phyloP scores from a whole-genome alignment of 768 basidiomycete genomes.

The Coprinellus aureogranulatus region DNA sequence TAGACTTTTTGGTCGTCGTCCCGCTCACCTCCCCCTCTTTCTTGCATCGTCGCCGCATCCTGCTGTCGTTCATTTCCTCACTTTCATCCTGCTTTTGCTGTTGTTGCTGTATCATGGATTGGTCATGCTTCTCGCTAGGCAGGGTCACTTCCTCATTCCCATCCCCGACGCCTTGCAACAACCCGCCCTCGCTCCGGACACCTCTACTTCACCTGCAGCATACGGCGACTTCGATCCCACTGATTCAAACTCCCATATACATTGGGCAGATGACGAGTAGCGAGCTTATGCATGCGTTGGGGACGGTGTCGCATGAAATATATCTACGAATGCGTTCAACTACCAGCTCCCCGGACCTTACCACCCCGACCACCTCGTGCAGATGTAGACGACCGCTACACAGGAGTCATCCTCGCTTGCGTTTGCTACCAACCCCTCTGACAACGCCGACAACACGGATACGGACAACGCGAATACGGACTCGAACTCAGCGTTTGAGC shows the following conservation, averaged over 20 bases:
- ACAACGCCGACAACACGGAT: too few relatives aligned
- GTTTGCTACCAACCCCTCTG: too few relatives aligned
- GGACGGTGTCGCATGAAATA: slow-evolving; percentile 24
- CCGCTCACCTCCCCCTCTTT: slow-evolving; percentile 20
- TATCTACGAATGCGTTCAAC: slow-evolving; percentile 35
- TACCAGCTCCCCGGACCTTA: slow-evolving; percentile 69
- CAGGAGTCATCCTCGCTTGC: too few relatives aligned
- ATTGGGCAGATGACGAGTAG: slow-evolving; percentile 28
- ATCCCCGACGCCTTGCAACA: slow-evolving; percentile 50
- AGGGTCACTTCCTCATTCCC: neutral
- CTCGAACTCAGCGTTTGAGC: slow-evolving; percentile 47
- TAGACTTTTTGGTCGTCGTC: slow-evolving; percentile 12
- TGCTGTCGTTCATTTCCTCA: slow-evolving; percentile 13
- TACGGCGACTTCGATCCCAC: too few relatives aligned
- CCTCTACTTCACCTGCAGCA: too few relatives aligned
- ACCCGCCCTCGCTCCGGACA: slow-evolving; percentile 69
- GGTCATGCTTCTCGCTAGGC: neutral
- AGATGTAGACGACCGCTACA: slow-evolving; percentile 44
- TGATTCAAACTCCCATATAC: too few relatives aligned
- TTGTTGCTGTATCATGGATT: slow-evolving; percentile 2
- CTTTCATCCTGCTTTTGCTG: slow-evolving; percentile 7
- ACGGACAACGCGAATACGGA: too few relatives aligned
- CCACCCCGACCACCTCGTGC: slow-evolving; percentile 67
- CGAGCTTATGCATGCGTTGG: slow-evolving; percentile 48
- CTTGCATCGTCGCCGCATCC: slow-evolving; percentile 6